phyloP scores from a whole-genome alignment of 2,329 filamentous ascomycete genomes.

The Paecilomyces fulvus region DNA sequence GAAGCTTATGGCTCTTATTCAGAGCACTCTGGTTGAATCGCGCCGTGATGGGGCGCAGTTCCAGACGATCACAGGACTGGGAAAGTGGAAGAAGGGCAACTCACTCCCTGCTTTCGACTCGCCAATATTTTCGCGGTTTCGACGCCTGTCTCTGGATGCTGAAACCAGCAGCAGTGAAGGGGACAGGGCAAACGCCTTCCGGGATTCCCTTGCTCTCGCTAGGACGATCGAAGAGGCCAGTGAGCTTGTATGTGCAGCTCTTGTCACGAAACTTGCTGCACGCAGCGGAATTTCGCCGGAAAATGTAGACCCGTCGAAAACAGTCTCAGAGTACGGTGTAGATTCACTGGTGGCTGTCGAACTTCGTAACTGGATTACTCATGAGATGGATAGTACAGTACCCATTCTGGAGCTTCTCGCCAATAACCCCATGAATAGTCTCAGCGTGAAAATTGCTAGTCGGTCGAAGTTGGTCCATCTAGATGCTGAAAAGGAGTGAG shows the following conservation, averaged over 20 bases:
- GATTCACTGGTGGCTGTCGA: conserved; percentile 10
- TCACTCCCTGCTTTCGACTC: not conserved
- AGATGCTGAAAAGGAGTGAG: not conserved
- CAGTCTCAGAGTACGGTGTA: conserved; percentile 3
- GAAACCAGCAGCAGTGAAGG: not conserved
- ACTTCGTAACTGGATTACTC: conserved; percentile 5
- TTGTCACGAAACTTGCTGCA: not conserved
- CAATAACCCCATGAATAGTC: not conserved
- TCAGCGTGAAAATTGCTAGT: conserved; percentile 1
- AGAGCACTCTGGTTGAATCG: not conserved
- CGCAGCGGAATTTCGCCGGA: not conserved
- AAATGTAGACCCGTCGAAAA: conserved; percentile 3
- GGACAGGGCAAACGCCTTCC: not conserved
- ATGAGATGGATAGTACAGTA: conserved; percentile 2
- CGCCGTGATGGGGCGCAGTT: not conserved
- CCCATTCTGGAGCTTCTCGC: conserved; percentile 4
- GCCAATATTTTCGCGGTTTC: not conserved
- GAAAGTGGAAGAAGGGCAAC: not conserved
- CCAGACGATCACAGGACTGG: not conserved
- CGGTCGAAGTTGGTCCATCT: conserved; percentile 19
- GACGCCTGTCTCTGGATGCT: not conserved
- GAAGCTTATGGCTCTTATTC: conserved; percentile 2
- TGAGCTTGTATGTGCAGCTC: not conserved
- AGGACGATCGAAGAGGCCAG: not conserved
- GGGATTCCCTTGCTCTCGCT: not conserved